Evolutionary conservation across 169 alveolate genomes (phyloP).

Genomic region (Amoebophrya sp.): DNA sequence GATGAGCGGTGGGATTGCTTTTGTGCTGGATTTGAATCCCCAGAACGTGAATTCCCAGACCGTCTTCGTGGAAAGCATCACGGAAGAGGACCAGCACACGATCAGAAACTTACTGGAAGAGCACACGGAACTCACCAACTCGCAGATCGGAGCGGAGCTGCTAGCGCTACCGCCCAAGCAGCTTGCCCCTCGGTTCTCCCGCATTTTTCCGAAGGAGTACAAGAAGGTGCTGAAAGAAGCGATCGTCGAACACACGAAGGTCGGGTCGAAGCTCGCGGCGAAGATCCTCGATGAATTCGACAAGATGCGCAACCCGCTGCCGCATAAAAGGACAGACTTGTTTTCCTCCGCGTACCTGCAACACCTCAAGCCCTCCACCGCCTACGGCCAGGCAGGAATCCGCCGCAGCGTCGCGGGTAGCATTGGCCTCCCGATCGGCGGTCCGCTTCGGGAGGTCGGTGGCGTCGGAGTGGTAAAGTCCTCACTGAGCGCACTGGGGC

Average conservation of each 20-base stretch:
- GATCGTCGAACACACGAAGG: slow-evolving; percentile 54
- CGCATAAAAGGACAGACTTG: not conserved
- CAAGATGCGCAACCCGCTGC: slow-evolving; percentile 27
- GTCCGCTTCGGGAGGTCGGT: not conserved
- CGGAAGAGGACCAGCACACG: slow-evolving; percentile 53
- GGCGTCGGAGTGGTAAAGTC: not conserved
- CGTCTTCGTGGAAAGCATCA: slow-evolving; percentile 55
- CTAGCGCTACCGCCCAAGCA: not conserved
- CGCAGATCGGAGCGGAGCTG: not conserved
- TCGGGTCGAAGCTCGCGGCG: slow-evolving; percentile 55
- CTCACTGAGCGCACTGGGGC: not conserved
- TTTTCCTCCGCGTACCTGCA: not conserved
- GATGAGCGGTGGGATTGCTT: slow-evolving; percentile 70
- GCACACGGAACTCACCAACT: slow-evolving; percentile 50
- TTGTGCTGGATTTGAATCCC: slow-evolving; percentile 53
- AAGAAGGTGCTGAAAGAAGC: slow-evolving; percentile 56
- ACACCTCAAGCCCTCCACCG: not conserved
- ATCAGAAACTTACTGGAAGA: slow-evolving; percentile 52
- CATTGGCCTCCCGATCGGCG: not conserved
- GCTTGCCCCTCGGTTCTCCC: not conserved
- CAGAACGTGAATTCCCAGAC: slow-evolving; percentile 52
- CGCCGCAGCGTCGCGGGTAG: not conserved
- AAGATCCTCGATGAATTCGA: slow-evolving; percentile 52
- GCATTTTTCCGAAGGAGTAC: slow-evolving; percentile 31
- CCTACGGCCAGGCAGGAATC: not conserved